Conservation (phyloP, 495 filamentous ascomycete species). For the Rusavskia elegans region DNA sequence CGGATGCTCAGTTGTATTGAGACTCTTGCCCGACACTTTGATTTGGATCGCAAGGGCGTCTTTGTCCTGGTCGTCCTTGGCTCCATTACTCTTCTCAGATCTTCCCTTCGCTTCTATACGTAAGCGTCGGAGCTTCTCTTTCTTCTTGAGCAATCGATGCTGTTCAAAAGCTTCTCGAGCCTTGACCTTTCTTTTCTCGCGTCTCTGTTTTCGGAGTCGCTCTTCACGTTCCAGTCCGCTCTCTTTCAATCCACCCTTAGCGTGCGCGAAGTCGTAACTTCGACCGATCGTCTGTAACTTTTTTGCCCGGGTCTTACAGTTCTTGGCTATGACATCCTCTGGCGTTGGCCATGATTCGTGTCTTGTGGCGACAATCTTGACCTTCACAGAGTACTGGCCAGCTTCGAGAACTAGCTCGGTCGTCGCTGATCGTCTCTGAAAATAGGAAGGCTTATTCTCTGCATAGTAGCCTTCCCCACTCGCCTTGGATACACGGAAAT, state of each 20-base stretch:
- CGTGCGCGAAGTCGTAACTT: conserved; percentile 54
- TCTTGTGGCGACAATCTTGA: conserved; percentile 45
- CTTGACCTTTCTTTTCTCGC: conserved; percentile 12
- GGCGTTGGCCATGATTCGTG: conserved; percentile 23
- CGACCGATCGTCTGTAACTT: conserved; percentile 51
- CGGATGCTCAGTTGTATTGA: conserved; percentile 2
- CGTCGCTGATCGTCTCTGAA: conserved; percentile 44
- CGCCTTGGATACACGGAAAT: conserved; percentile 49
- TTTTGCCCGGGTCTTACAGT: conserved; percentile 37
- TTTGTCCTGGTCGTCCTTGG: conserved; percentile 3
- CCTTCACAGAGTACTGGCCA: conserved; percentile 46
- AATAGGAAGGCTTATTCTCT: conserved; percentile 37
- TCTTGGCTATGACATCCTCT: conserved; percentile 40
- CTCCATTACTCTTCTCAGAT: not conserved
- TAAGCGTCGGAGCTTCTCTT: conserved; percentile 4
- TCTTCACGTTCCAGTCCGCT: conserved; percentile 28
- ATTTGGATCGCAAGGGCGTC: not conserved
- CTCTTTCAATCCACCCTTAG: conserved; percentile 38
- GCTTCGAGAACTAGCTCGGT: conserved; percentile 55
- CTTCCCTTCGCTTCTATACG: conserved; percentile 10
- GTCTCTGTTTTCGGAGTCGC: conserved; percentile 1
- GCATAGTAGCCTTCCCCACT: conserved; percentile 52
- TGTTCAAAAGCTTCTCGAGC: conserved; percentile 3
- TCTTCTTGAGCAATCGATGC: conserved; percentile 1
- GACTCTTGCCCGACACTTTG: not conserved